Evolutionary conservation across 805 yeast genomes (phyloP), one percentile per base, ranked within the genome.

Genomic region (Nakazawaea ambrosiae): DNA sequence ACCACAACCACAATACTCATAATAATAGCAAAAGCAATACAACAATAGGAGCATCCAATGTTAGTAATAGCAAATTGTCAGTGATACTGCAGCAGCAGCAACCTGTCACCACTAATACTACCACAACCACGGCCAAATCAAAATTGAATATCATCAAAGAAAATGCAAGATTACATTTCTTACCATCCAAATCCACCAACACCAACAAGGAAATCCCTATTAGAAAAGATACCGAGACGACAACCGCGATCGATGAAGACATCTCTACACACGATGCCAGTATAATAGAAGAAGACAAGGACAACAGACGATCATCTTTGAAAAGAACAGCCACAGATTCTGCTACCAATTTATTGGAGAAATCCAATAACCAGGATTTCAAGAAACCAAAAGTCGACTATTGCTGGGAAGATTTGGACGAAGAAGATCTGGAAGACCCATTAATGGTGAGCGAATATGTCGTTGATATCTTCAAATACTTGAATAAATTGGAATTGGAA

Each of bases 391-490:
- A 53, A 38, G 51, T 52, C 16, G 77, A 68, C 44, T 68, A 69
- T 49, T 65, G 60, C 37, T 76, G 88, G 86, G 88, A 81, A 51
- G 86, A 81, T 55, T 61, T 81, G 42, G 92, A 82, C 50, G 73
- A 68, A 22, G 83, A 75, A 44, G 89, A 82, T 53, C 53, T 59
- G 33, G 81, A 77, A 45, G 90, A 82, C 54, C 85, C 81, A 16
- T 61, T 85, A 44, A 89, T 90, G 96, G 97, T 85, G 23, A 76
- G 88, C 44, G 98, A 90, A 63, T 90, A 89, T 58, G 95, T 84
- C 39, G 73, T 66, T 44, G 97, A 87, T 43, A 89, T 90, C 40
- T 89, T 86, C 58, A 81, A 75, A 22, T 87, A 84, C 58, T 63
- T 89, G 49, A 78, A 80, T 55, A 78, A 70, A 51, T 65, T 81